Evolutionary conservation across 768 basidiomycete genomes (phyloP).

Genomic region (Paxillus ammoniavirescens): DNA sequence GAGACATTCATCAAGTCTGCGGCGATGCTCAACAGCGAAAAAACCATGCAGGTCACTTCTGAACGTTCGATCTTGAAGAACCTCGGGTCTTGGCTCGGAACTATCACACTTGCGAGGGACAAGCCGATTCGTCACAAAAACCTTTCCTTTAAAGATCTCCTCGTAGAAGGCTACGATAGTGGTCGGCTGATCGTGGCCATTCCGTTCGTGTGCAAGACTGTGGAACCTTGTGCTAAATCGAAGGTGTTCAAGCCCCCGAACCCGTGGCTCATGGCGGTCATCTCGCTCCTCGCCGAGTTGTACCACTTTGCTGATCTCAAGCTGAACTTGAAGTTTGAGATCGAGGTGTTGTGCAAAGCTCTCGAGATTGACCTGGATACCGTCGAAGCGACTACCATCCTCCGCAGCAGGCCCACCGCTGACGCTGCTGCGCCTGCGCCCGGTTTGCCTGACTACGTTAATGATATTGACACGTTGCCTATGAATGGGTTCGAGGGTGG

Average conservation of each 20-base stretch:
- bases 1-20: conserved; percentile 92
- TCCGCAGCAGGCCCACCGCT: conserved; percentile 75
- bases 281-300: conserved; percentile 89
- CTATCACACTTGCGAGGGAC: conserved; percentile 89
- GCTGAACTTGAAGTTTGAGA: conserved; percentile 97
- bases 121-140: conserved; percentile 91
- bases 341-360: conserved; percentile 92
- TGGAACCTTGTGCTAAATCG: conserved; percentile 87
- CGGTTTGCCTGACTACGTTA: conserved; percentile 73
- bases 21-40: conserved; percentile 85
- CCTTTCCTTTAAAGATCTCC: conserved; percentile 95
- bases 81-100: conserved; percentile 92
- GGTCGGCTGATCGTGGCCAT: conserved; percentile 91
- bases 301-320: conserved; percentile 97
- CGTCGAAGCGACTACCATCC: conserved; percentile 78
- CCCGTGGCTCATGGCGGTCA: conserved; percentile 97
- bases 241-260: conserved; percentile 95
- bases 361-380: conserved; percentile 84
- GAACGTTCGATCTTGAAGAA: conserved; percentile 92
- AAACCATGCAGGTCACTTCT: conserved; percentile 78
- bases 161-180: conserved; percentile 92
- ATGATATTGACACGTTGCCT: conserved; percentile 76
- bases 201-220: conserved; percentile 96
- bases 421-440: conserved; percentile 47
- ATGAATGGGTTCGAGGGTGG: conserved; percentile 68